phyloP scores from a whole-genome alignment of 106 monocot genomes.

The Acorus calamus region DNA sequence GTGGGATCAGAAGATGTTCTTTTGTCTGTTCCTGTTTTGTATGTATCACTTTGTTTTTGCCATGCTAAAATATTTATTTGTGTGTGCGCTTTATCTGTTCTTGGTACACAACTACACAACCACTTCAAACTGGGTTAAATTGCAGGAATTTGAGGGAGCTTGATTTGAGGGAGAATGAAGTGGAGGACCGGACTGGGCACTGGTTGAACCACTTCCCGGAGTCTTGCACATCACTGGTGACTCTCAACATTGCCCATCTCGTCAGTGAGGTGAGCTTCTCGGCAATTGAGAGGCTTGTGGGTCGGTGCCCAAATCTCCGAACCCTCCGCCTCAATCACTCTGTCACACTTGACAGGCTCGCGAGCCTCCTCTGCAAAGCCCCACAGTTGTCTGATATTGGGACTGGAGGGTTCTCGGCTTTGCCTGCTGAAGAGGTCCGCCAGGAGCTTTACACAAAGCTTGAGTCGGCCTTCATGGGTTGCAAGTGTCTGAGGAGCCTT shows the following conservation, averaged over 20 bases:
- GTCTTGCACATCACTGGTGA: conserved; percentile 53
- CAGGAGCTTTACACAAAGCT: conserved; percentile 50
- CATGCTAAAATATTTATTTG: too few species aligned
- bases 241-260: conserved; percentile 55
- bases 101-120: too few species aligned
- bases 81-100: too few species aligned
- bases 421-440: conserved; percentile 6
- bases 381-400: conserved; percentile 64
- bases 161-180: conserved; percentile 60
- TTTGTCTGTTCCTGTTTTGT: too few species aligned
- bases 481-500: conserved; percentile 44
- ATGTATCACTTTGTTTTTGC: too few species aligned
- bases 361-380: conserved; percentile 34
- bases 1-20: too few species aligned
- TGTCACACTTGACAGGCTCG: conserved; percentile 56
- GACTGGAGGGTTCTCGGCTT: conserved; percentile 45
- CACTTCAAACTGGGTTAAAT: too few species aligned
- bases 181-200: conserved; percentile 48
- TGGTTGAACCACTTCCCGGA: conserved; percentile 78
- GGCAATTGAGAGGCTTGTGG: conserved; percentile 53
- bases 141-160: conserved; percentile 58
- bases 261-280: conserved; percentile 56
- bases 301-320: conserved; percentile 47
- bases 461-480: conserved; percentile 43
- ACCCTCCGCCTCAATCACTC: conserved; percentile 58